Conservation (phyloP, 2,329 filamentous ascomycete species). For the Exophiala viscosa region DNA sequence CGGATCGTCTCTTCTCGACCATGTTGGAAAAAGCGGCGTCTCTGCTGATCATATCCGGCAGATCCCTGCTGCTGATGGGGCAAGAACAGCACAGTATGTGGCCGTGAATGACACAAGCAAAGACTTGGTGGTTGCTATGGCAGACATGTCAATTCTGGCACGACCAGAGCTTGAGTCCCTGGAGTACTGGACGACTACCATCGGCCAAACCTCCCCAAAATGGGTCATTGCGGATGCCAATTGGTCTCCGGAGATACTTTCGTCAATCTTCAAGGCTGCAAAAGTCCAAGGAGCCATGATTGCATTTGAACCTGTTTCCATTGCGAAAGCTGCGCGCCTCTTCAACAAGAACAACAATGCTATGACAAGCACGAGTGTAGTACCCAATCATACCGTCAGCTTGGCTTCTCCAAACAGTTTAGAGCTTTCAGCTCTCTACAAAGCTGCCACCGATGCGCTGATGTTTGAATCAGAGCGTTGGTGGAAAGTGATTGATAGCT, state of each 20-base stretch:
- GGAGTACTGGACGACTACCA: slow-evolving; percentile 59
- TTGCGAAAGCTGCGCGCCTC: slow-evolving; percentile 68
- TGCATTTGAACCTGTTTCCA: slow-evolving; percentile 86
- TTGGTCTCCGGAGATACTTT: slow-evolving; percentile 66
- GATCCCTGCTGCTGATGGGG: slow-evolving; percentile 49
- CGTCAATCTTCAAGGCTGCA: slow-evolving; percentile 63
- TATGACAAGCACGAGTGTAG: slow-evolving; percentile 37
- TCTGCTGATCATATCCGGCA: slow-evolving; percentile 60
- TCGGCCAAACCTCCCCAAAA: slow-evolving; percentile 58
- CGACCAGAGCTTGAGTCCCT: slow-evolving; percentile 43
- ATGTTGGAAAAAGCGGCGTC: slow-evolving; percentile 63
- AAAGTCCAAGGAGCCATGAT: slow-evolving; percentile 56
- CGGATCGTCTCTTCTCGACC: slow-evolving; percentile 67
- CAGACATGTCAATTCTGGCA: slow-evolving; percentile 84
- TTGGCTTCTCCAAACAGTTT: slow-evolving; percentile 78
- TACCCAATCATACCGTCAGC: slow-evolving; percentile 65
- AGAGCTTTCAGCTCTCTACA: slow-evolving; percentile 77
- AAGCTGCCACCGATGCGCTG: slow-evolving; percentile 61
- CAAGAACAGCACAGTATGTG: slow-evolving; percentile 83
- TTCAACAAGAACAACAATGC: slow-evolving; percentile 47
- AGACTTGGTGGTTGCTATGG: slow-evolving; percentile 87
- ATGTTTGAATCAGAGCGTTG: slow-evolving; percentile 68
- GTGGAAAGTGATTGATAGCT: slow-evolving; percentile 75
- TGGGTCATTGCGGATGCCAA: slow-evolving; percentile 87
- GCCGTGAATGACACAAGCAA: slow-evolving; percentile 81